Base-by-base conservation (phyloP, 371 early-diverging fungal species). In the Zancudomyces culisetae region DNA sequence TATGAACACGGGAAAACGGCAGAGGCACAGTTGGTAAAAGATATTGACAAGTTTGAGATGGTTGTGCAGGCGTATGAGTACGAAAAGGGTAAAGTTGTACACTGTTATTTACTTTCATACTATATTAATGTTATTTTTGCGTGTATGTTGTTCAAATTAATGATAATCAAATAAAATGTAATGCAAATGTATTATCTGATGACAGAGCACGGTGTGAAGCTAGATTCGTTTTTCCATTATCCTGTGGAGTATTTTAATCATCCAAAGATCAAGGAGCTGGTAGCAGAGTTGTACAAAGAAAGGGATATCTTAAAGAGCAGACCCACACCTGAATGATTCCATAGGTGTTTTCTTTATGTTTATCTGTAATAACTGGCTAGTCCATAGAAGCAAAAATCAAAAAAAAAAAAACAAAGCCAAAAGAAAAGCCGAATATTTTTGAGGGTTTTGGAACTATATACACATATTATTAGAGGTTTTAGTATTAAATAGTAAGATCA, bases 31-130 rank as follows among this genome's bases (percentile, higher is more conserved):
- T 58, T 91, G 26, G 89, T 88, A 43, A 86, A 91, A 54, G 89
- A 93, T 59, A 59, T 92, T 50, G 94, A 93, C 68, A 92, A 90
- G 60, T 88, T 83, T 69, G 90, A 91, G 64, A 88, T 91, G 90
- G 83, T 90, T 55, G 74, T 84, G 49, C 93, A 92, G 68, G 90
- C 90, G 2, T 61, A 84, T 23, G 90, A 89, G 64, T 92, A 92
- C 56, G 93, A 92, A 52, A 70, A 79, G 67, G 72, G 86, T 82
- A 72, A 68, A 71, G 23, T 41, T 4, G 23, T 8, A 27, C 24
- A 24, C 52, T n/a, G 15, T 35, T 10, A 2, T 49, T 35, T 6
- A 6, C 35, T 10, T 35, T n/a, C n/a, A n/a, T 72, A 68, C 71
- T 41, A 43, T 4, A 30, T 8, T 24, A 51, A 24, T 39, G 3